Evolutionary conservation across 108 stramenopile genomes (phyloP).

Genomic region (Craspedostauros australis): DNA sequence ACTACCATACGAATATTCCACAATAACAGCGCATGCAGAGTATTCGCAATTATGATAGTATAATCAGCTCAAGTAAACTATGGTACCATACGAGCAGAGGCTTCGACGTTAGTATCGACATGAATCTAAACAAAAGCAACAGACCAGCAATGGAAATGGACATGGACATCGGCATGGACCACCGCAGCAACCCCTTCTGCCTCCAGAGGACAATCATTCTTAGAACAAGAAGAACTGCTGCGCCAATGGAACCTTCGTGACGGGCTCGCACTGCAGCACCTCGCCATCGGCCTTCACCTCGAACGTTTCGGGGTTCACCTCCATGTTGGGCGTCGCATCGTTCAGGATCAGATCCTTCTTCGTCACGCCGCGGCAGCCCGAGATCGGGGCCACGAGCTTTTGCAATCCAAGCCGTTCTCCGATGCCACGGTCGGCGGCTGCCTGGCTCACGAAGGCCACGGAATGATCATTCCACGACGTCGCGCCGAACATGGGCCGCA

Average conservation of each 20-base stretch:
- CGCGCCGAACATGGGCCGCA: conserved; percentile 97
- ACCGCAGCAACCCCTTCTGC: conserved; percentile 2
- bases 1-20: too few species aligned
- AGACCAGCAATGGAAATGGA: too few species aligned
- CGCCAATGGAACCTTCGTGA: conserved; percentile 79
- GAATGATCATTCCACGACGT: conserved; percentile 45
- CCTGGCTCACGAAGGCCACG: conserved; percentile 83
- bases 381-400: conserved; percentile 77
- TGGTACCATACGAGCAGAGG: too few species aligned
- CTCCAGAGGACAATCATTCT: too few species aligned
- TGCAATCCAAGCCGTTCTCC: conserved; percentile 53
- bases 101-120: too few species aligned
- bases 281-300: conserved; percentile 91
- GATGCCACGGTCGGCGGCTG: conserved; percentile 47
- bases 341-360: conserved; percentile 96
- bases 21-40: too few species aligned
- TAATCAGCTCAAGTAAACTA: too few species aligned
- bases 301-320: conserved; percentile 95
- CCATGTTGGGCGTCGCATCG: conserved; percentile 80
- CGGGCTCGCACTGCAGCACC: conserved; percentile 84
- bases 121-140: too few species aligned
- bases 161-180: not conserved
- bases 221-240: conserved; percentile 93
- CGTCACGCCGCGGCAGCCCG: conserved; percentile 66
- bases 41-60: too few species aligned